Percentiles rank a stretch among this genome's conserved stretches.
phyloP scores from a whole-genome alignment of 768 basidiomycete genomes.

The Suillus discolor region DNA sequence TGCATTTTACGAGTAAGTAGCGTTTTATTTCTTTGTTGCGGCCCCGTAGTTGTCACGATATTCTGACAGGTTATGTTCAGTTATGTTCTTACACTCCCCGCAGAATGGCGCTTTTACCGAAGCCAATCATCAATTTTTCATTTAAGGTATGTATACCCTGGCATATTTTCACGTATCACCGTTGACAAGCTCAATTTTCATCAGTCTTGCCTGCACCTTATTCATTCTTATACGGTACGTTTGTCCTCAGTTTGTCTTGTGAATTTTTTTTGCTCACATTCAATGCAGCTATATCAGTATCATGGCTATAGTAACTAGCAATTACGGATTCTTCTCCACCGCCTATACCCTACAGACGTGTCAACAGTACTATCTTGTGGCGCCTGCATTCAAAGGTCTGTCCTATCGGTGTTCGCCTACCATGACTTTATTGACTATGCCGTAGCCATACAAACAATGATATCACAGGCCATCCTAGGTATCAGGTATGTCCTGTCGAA shows the following conservation, averaged over 20 bases:
- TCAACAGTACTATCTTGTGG: slow-evolving; percentile 48
- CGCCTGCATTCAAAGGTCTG: slow-evolving; percentile 65
- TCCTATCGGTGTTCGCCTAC: neutral
- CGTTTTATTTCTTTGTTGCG: neutral
- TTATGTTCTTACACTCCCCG: slow-evolving; percentile 35
- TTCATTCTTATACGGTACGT: slow-evolving; percentile 35
- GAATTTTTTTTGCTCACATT: neutral
- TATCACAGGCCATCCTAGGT: slow-evolving; percentile 67
- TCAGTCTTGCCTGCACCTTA: slow-evolving; percentile 33
- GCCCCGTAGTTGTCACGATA: neutral
- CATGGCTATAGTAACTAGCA: slow-evolving; percentile 49
- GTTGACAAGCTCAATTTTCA: neutral
- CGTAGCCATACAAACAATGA: slow-evolving; percentile 61
- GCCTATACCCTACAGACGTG: slow-evolving; percentile 53
- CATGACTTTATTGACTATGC: neutral
- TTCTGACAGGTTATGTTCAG: slow-evolving; percentile 15
- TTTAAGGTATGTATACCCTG: slow-evolving; percentile 25
- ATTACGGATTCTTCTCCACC: slow-evolving; percentile 58
- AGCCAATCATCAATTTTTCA: slow-evolving; percentile 28
- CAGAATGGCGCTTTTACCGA: slow-evolving; percentile 35
- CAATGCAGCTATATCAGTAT: slow-evolving; percentile 42
- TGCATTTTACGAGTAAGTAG: slow-evolving; percentile 39
- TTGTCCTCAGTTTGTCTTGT: neutral
- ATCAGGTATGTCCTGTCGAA: slow-evolving; percentile 43
- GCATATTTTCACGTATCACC: neutral